Evolutionary conservation across 257 asterid species (phyloP).

Genomic region (Solanum paucissectum): DNA sequence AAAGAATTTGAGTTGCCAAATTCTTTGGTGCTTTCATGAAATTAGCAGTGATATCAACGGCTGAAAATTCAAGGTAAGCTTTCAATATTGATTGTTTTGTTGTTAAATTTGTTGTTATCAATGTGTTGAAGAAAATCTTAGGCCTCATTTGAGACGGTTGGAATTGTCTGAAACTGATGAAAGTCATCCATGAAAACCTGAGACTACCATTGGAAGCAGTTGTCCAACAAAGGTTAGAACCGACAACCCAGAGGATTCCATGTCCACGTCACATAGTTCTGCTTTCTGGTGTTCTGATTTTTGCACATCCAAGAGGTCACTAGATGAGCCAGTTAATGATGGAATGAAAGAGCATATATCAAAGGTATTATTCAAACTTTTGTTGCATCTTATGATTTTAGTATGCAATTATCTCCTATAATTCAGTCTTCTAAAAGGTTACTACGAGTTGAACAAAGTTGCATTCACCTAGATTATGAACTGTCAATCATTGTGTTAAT

Average conservation of each 20-base stretch:
- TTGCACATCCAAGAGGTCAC: slow-evolving; percentile 39
- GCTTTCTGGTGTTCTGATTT: neutral
- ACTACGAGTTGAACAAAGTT: too few relatives aligned
- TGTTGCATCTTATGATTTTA: too few relatives aligned
- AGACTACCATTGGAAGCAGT: slow-evolving; percentile 58
- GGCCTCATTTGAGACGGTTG: slow-evolving; percentile 83
- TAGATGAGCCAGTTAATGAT: slow-evolving; percentile 37
- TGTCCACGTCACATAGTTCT: neutral
- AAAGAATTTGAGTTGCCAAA: too few relatives aligned
- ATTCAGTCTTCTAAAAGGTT: too few relatives aligned
- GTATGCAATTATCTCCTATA: too few relatives aligned
- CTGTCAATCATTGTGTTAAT: neutral
- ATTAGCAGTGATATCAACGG: too few relatives aligned
- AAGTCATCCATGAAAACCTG: slow-evolving; percentile 54
- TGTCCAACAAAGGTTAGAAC: slow-evolving; percentile 77
- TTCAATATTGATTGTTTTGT: too few relatives aligned
- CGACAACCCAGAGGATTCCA: too few relatives aligned
- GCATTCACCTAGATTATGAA: neutral
- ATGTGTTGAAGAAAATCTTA: slow-evolving; percentile 46
- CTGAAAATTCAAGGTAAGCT: too few relatives aligned
- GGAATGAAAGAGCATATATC: neutral
- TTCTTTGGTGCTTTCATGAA: too few relatives aligned
- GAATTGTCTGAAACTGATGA: slow-evolving; percentile 65
- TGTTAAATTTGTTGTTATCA: neutral
- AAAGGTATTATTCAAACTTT: slow-evolving; percentile 30